These are phyloP conservation scores for Capsicum baccatum DNA, from an alignment of 257 asterid genomes.

Conservation along the genomic window DNA sequence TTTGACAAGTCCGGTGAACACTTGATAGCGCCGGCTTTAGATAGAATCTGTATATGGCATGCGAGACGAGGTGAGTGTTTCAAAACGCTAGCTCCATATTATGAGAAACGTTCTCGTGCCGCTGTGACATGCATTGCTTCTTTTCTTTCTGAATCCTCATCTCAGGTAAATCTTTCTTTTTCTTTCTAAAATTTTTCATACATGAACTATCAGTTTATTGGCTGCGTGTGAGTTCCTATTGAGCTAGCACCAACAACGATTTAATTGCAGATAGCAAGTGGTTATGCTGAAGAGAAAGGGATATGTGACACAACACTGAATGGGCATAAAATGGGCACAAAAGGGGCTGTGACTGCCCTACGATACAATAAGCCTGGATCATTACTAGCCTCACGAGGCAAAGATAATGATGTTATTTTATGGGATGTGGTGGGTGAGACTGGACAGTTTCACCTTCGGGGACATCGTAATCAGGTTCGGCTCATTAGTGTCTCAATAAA, in stretches of 20 bases:
- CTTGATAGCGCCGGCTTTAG: constrained; percentile 75
- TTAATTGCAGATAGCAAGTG: constrained; percentile 51
- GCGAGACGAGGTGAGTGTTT: constrained; percentile 79
- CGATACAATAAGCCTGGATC: constrained; percentile 78
- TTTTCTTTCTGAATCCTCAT: constrained; percentile 43
- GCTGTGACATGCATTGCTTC: constrained; percentile 79
- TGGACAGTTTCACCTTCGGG: constrained; percentile 86
- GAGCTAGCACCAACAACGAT: neutral
- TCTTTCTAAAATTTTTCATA: too few species aligned
- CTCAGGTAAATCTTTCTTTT: constrained; percentile 37
- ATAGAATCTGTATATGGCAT: constrained; percentile 87
- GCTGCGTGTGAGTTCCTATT: too few species aligned
- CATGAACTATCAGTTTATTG: too few species aligned
- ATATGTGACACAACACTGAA: constrained; percentile 84
- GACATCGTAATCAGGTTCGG: constrained; percentile 92
- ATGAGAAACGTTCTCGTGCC: constrained; percentile 67
- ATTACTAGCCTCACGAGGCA: constrained; percentile 89
- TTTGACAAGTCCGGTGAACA: constrained; percentile 86
- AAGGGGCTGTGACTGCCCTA: constrained; percentile 68
- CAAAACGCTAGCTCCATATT: constrained; percentile 59
- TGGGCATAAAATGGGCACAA: constrained; percentile 95
- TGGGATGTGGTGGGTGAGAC: constrained; percentile 95
- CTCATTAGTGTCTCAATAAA: neutral
- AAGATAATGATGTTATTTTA: constrained; percentile 83
- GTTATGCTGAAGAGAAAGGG: constrained; percentile 61